These are phyloP conservation scores for Apiospora aurea DNA, from an alignment of 2,329 filamentous ascomycete species.

Conservation along the genomic window DNA sequence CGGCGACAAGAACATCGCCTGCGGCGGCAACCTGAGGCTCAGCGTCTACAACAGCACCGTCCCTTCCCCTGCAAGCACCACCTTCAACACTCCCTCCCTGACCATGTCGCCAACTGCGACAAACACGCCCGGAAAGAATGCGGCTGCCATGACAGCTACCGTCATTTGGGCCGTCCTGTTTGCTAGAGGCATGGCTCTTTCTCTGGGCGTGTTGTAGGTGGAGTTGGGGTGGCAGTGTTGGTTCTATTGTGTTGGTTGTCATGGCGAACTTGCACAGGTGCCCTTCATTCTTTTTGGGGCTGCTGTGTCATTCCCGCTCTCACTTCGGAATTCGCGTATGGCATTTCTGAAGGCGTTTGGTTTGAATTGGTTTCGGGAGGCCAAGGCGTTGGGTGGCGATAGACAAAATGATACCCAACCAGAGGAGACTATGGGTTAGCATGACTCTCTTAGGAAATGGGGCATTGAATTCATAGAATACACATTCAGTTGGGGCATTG, in stretches of 20 bases:
- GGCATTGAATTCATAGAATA: slow-evolving; percentile 6
- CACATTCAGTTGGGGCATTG: neutral
- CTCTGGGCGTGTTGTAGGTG: neutral
- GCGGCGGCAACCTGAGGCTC: slow-evolving; percentile 60
- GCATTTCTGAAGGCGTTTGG: neutral
- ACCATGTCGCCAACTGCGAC: neutral
- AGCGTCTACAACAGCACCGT: slow-evolving; percentile 48
- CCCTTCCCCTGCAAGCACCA: neutral
- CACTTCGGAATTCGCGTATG: neutral
- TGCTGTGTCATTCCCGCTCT: neutral
- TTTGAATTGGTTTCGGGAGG: neutral
- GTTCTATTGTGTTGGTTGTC: neutral
- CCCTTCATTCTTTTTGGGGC: neutral
- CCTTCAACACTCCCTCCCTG: neutral
- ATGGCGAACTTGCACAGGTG: neutral
- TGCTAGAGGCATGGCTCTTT: slow-evolving; percentile 21
- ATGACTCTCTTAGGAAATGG: slow-evolving; percentile 10
- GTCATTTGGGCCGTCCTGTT: slow-evolving; percentile 3
- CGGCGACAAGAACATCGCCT: slow-evolving; percentile 58
- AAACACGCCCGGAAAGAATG: neutral
- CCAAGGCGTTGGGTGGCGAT: neutral
- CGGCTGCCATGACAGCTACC: neutral
- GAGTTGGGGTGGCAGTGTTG: neutral
- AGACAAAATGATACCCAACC: slow-evolving; percentile 19
- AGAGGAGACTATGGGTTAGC: neutral